Evolutionary conservation across 306 rosid genomes (phyloP), one percentile per base, ranked within the genome.

Genomic region (Cicer yamashitae): DNA sequence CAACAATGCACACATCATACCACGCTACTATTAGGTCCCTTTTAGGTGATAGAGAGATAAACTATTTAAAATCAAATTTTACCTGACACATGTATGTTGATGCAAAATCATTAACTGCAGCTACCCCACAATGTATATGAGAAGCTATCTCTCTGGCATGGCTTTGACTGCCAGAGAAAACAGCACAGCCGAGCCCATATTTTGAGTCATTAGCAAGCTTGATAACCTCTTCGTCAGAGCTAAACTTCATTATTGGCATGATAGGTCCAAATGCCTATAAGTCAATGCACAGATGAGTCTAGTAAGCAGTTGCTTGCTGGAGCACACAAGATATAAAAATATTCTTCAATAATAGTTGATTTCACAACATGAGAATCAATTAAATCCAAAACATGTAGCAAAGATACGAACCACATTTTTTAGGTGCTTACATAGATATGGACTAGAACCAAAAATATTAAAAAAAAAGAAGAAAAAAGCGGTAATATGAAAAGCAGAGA

Each of bases 141-240:
- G 90, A 91, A 75, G 93, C 89, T 79, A 92, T 89, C 73, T 81
- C 91, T 77, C 71, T 89, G 71, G 97, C 96, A 38, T 88, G 97
- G 43, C 66, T 82, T 80, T 88, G 91, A 76, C 80, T 89, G 71
- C 98, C 98, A 12, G 97, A 92, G 81, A 94, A 94, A 81, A 94
- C 97, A 75, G 96, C 89, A 78, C 96, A 90, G 57, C 99, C 97
- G 56, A 94, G 98, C 65, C 97, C 98, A 74, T 86, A 93, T 70
- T 68, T 89, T 13, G 98, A 91, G 77, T 93, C 97, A 88, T 93
- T 93, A 64, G 97, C 98, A 69, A 93, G 98, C 77, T 34, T 79
- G 79, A 93, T 79, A 37, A 67, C 97, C 86, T 91, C 97, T 53
- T 88, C 97, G 73, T 93, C 97, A 9, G 96, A 83, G 87, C 86